Conservation (phyloP, 495 filamentous ascomycete genomes). For the Neurospora cerealis region DNA sequence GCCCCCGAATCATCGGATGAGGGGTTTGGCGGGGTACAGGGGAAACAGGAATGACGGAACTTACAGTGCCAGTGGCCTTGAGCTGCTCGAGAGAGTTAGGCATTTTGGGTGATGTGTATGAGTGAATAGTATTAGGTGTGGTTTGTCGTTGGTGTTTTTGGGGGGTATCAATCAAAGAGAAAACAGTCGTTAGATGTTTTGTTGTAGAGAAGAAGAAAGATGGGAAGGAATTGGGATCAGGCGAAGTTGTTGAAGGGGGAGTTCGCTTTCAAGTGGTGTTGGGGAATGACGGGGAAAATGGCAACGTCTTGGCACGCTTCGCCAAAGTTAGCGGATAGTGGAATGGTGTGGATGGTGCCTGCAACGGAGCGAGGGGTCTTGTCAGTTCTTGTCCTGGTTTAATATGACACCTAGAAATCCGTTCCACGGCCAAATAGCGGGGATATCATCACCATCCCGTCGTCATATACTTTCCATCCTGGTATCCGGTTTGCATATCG, state of each 20-base stretch:
- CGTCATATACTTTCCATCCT: not conserved
- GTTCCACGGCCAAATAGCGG: not conserved
- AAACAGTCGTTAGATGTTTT: conserved; percentile 1
- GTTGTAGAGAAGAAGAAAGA: not conserved
- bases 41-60: conserved; percentile 27
- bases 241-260: not conserved
- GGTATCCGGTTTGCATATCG: not conserved
- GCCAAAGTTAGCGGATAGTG: not conserved
- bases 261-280: not conserved
- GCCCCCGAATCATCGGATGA: conserved; percentile 5
- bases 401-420: not conserved
- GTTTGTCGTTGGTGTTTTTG: not conserved
- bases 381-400: not conserved
- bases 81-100: conserved; percentile 86
- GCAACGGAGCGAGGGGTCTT: not conserved
- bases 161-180: not conserved
- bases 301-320: not conserved
- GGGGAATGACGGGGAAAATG: not conserved
- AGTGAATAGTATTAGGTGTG: not conserved
- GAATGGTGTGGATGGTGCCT: not conserved
- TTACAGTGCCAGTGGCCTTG: conserved; percentile 89
- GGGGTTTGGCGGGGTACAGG: conserved; percentile 29
- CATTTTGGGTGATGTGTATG: conserved; percentile 43
- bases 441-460: not conserved
- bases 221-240: not conserved